Conservation (phyloP, 129 eudicot genomes). For the Dittrichia graveolens region DNA sequence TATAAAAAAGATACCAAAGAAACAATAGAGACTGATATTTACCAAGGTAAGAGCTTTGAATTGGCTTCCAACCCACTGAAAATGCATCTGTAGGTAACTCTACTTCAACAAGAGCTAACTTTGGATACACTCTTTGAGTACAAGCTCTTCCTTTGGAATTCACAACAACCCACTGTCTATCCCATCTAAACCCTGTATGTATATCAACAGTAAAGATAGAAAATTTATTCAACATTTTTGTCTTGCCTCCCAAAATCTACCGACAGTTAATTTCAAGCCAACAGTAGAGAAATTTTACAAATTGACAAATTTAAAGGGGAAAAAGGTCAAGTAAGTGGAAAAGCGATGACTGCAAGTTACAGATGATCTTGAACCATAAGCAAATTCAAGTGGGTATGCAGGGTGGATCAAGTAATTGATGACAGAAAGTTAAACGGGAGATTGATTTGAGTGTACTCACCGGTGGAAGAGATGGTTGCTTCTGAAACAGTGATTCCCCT, state of each 20-base stretch:
- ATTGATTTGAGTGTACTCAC: slow-evolving; percentile 23
- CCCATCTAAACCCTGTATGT: slow-evolving; percentile 83
- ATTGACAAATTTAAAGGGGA: neutral
- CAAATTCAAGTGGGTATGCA: neutral
- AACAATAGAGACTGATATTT: neutral
- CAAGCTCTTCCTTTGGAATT: slow-evolving; percentile 78
- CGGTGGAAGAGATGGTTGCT: slow-evolving; percentile 73
- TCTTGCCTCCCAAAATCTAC: neutral
- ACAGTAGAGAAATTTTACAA: neutral
- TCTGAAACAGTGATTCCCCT: slow-evolving; percentile 78
- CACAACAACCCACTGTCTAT: slow-evolving; percentile 84
- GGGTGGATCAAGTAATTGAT: too few species aligned
- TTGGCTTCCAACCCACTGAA: slow-evolving; percentile 58
- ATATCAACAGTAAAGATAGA: slow-evolving; percentile 3
- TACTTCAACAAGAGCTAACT: slow-evolving; percentile 68
- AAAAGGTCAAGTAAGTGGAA: too few species aligned
- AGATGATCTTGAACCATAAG: neutral
- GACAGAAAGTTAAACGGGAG: too few species aligned
- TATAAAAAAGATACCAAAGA: neutral
- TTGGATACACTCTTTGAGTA: slow-evolving; percentile 84
- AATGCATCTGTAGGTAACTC: slow-evolving; percentile 72
- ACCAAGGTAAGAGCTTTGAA: slow-evolving; percentile 62
- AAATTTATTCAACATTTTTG: neutral
- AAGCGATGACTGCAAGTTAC: neutral
- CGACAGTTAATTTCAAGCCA: neutral